Conservation (phyloP, 257 asterid species). For the Solanum phureja region DNA sequence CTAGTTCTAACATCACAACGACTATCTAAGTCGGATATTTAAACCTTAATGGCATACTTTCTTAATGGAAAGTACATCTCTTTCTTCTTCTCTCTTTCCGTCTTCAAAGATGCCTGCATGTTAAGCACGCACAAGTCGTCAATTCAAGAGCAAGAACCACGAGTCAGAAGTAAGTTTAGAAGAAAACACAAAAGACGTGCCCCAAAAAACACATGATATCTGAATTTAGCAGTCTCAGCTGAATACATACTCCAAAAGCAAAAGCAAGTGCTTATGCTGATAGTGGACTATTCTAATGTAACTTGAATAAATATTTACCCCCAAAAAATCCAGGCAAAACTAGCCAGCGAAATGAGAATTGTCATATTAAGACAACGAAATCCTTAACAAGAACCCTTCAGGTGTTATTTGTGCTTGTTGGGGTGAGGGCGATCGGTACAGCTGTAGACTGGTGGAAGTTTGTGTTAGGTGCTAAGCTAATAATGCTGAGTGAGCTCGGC, state of each 20-base stretch:
- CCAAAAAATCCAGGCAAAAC: not conserved
- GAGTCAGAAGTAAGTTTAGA: not conserved
- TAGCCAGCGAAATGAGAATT: not conserved
- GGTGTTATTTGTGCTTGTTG: not conserved
- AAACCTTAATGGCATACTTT: constrained; percentile 66
- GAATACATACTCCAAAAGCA: too few species aligned
- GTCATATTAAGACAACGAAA: not conserved
- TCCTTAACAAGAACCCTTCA: not conserved
- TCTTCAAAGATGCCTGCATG: constrained; percentile 55
- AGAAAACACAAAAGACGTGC: too few species aligned
- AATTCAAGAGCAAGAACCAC: not conserved
- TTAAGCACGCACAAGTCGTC: not conserved
- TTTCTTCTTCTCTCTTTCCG: constrained; percentile 58
- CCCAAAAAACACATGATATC: too few species aligned
- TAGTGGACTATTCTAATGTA: not conserved
- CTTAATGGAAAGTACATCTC: constrained; percentile 67
- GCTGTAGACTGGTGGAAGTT: not conserved
- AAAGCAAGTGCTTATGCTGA: not conserved
- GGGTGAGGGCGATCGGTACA: not conserved
- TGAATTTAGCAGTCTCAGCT: too few species aligned
- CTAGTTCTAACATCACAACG: not conserved
- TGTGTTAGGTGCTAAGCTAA: not conserved
- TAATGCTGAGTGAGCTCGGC: not conserved
- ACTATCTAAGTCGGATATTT: not conserved
- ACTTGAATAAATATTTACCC: not conserved